Conservation (phyloP, 768 basidiomycete genomes). For the Antrodiella citrinella region DNA sequence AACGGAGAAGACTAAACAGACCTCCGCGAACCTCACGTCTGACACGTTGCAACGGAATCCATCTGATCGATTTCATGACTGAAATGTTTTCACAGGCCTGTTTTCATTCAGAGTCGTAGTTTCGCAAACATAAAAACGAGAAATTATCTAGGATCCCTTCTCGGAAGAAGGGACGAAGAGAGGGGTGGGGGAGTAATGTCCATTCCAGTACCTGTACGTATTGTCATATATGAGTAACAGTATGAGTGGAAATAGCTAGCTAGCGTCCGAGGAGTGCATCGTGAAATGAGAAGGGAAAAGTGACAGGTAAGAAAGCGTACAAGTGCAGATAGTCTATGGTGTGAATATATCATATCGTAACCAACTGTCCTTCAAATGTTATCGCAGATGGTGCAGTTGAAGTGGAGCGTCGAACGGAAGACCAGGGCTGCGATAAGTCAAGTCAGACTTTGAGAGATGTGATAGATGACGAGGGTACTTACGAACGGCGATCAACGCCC, state of each 20-base stretch:
- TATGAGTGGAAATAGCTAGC: not conserved
- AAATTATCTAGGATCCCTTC: too few relatives aligned
- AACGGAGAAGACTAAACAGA: too few relatives aligned
- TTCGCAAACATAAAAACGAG: too few relatives aligned
- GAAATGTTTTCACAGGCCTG: too few relatives aligned
- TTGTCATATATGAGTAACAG: not conserved
- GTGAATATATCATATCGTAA: constrained; percentile 8
- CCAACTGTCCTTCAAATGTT: constrained; percentile 17
- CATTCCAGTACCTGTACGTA: not conserved
- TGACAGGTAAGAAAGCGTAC: constrained; percentile 8
- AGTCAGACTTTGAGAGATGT: not conserved
- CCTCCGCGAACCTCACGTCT: too few relatives aligned
- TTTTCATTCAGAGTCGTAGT: too few relatives aligned
- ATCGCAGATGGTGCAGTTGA: constrained; percentile 22
- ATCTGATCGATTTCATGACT: too few relatives aligned
- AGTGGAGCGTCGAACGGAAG: constrained; percentile 18
- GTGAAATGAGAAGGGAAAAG: not conserved
- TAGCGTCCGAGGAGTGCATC: not conserved
- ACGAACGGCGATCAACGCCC: constrained; percentile 74
- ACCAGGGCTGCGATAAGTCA: constrained; percentile 16
- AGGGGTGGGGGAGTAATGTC: not conserved
- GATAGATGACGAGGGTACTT: constrained; percentile 26
- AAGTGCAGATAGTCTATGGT: constrained; percentile 15
- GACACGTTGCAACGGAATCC: too few relatives aligned
- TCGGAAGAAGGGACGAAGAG: too few relatives aligned